Base-by-base conservation (phyloP, 768 basidiomycete genomes). In the Lactarius hatsudake region DNA sequence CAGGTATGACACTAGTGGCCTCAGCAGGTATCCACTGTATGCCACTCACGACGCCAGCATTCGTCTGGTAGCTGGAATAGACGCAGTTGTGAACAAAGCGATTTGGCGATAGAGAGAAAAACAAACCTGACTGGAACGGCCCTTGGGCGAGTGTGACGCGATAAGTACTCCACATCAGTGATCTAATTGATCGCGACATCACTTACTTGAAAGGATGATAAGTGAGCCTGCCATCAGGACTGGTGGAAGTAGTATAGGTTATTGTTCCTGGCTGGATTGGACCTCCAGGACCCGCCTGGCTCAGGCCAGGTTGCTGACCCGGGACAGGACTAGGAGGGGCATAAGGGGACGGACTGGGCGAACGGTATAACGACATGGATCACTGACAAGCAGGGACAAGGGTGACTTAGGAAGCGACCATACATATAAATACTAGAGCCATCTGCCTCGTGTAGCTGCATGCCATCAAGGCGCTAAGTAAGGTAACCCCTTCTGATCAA, bases 201-300 rank as follows among this genome's bases (percentile, higher is more conserved):
- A 63, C 68, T 56, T 30, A 89, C 90, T 80, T 91, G 84, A 91
- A 93, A 15, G 86, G 83, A 72, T 91, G 87, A 74, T 93, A 93
- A 62, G 82, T 73, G 36, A 84, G 63, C 68, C 81, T 79, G 20
- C 91, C 91, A 78, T 91, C 86, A 43, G 83, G 78, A 3, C 81
- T 81, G 0, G 79, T 82, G 1, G 86, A 81, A 13, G 89, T 90
- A 0, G 89, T 89, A 69, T 90, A 92, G 26, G 88, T 90, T 72
- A 88, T 81, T 43, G 88, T 78, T n/a, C 89, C 90, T 40, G 89
- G 82, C 42, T 80, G 78, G 63, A 90, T 86, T 74, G 84, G 82
- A 53, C 75, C 75, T 42, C 76, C 76, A 9, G 73, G 20, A 18
- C 75, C 59, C 1, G 77, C 72, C 7, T 55, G 42, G 10, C 61